These are phyloP conservation scores for Whalleya microplaca DNA, from an alignment of 2,329 filamentous ascomycete genomes.

Conservation along the genomic window DNA sequence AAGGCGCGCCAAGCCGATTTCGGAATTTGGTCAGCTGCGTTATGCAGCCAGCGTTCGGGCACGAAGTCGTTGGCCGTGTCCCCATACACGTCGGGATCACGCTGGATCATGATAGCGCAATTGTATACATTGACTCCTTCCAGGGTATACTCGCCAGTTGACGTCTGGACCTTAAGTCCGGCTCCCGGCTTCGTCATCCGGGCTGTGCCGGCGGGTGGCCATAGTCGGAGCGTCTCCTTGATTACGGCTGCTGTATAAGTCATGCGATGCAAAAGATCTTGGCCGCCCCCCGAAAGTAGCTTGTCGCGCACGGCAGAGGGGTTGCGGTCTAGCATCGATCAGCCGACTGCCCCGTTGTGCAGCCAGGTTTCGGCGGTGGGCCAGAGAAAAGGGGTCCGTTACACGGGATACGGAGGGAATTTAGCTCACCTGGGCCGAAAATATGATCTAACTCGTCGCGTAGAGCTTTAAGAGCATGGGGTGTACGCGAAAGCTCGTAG, in stretches of 20 bases:
- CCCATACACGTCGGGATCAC: neutral
- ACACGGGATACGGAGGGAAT: no score
- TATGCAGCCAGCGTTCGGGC: conserved; percentile 1
- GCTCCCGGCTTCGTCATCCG: conserved; percentile 4
- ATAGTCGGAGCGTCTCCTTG: conserved; percentile 9
- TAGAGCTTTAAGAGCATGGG: neutral
- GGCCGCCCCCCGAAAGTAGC: neutral
- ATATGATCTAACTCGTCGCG: neutral
- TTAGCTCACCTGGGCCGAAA: neutral
- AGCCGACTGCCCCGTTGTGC: no score
- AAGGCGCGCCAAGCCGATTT: conserved; percentile 54
- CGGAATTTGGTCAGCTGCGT: no score
- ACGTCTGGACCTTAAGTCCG: neutral
- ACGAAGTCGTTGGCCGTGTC: neutral
- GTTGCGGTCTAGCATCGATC: neutral
- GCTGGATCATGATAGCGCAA: neutral
- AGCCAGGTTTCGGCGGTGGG: no score
- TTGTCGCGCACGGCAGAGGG: neutral
- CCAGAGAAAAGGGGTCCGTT: no score
- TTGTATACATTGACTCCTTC: neutral
- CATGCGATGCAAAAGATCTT: conserved; percentile 12
- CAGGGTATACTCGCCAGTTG: neutral
- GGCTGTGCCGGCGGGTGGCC: conserved; percentile 7
- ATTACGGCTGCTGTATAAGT: conserved; percentile 10
- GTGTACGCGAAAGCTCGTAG: conserved; percentile 16